Evolutionary conservation across 768 basidiomycete species (phyloP).

Genomic region (Kwoniella botswanensis): DNA sequence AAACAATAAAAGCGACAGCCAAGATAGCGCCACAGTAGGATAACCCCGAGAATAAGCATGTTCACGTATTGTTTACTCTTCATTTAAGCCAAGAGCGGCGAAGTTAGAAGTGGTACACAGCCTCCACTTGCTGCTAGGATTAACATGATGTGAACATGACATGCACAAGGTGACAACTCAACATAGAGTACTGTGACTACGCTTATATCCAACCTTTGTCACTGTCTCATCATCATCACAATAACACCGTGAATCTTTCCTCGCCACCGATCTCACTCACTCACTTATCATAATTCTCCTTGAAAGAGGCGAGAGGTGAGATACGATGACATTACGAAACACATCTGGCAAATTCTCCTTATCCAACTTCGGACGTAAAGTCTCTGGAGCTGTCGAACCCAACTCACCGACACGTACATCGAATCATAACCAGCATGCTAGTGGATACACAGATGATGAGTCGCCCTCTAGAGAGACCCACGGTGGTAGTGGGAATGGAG

Average conservation of each 20-base stretch:
- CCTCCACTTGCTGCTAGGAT: conserved; percentile 17
- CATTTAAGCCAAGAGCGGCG: conserved; percentile 12
- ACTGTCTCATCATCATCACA: too few relatives aligned
- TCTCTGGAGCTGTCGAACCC: conserved; percentile 18
- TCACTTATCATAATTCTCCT: too few relatives aligned
- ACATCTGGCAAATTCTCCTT: conserved; percentile 48
- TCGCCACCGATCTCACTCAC: too few relatives aligned
- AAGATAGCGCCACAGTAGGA: neutral
- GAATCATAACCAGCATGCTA: conserved; percentile 12
- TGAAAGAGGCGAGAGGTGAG: neutral
- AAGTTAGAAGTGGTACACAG: conserved; percentile 3
- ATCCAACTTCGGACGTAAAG: conserved; percentile 35
- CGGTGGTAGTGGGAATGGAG: conserved; percentile 27
- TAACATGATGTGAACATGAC: neutral
- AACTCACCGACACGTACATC: conserved; percentile 21
- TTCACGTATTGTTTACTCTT: neutral
- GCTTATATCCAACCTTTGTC: too few relatives aligned
- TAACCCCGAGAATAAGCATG: neutral
- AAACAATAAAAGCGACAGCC: neutral
- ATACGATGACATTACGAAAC: conserved; percentile 31
- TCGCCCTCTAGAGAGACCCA: conserved; percentile 20
- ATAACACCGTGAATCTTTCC: too few relatives aligned
- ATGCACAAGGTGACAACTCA: neutral
- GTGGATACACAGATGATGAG: conserved; percentile 25
- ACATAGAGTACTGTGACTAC: too few relatives aligned